These are phyloP conservation scores for Musa balbisiana DNA, from an alignment of 202 grass and related monocot species.

Conservation along the genomic window DNA sequence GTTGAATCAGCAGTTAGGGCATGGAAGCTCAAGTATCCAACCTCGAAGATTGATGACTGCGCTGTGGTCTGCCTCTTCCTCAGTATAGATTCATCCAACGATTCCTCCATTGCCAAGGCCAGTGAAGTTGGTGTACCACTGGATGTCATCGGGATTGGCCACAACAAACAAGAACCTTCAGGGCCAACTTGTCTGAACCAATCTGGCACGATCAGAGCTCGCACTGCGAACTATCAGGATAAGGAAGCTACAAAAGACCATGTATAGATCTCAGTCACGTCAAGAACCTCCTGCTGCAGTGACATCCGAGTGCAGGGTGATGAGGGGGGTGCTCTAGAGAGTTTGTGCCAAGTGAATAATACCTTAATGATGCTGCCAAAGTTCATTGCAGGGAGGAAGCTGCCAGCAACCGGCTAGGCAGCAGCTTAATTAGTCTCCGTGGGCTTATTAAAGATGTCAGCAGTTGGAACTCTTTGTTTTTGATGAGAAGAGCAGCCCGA, in stretches of 20 bases:
- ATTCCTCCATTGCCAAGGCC: not conserved
- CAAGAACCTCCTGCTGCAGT: not conserved
- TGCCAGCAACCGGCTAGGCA: not conserved
- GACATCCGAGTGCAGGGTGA: too few relatives aligned
- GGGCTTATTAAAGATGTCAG: not conserved
- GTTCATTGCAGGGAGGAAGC: not conserved
- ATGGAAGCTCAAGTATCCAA: not conserved
- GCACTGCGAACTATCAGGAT: not conserved
- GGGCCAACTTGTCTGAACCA: not conserved
- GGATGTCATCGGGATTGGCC: not conserved
- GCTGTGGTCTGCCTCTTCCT: slow-evolving; percentile 1
- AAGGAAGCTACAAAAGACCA: slow-evolving; percentile 1
- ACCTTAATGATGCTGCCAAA: not conserved
- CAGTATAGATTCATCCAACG: not conserved
- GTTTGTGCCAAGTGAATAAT: not conserved
- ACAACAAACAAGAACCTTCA: not conserved
- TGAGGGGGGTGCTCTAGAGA: too few relatives aligned
- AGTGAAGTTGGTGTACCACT: not conserved
- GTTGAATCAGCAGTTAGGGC: not conserved
- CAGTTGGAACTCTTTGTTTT: not conserved
- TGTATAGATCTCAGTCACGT: not conserved
- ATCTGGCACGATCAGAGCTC: not conserved
- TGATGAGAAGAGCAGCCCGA: slow-evolving; percentile 7
- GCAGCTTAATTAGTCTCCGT: not conserved
- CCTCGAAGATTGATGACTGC: not conserved